These are phyloP conservation scores for Hansfordia pulvinata DNA, from an alignment of 2,329 filamentous ascomycete genomes.

Conservation along the genomic window DNA sequence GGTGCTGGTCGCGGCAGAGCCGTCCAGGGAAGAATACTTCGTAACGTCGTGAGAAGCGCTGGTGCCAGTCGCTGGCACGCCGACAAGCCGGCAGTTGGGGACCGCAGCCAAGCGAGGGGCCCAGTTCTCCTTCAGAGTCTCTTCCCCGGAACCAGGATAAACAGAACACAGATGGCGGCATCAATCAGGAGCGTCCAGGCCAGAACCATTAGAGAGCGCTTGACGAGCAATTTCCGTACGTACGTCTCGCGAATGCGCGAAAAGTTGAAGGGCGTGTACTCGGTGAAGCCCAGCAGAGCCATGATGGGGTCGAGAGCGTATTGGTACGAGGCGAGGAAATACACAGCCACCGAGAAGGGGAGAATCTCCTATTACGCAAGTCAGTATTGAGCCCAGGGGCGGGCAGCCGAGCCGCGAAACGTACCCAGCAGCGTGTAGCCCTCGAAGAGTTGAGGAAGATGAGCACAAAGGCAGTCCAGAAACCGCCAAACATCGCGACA, in stretches of 20 bases:
- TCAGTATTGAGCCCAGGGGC: conserved; percentile 5
- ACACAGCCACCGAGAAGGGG: conserved; percentile 83
- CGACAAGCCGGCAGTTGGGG: neutral
- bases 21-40: neutral
- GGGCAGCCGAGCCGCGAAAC: conserved; percentile 16
- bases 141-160: conserved; percentile 90
- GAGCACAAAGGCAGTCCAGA: conserved; percentile 88
- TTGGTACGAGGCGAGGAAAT: conserved; percentile 81
- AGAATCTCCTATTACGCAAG: conserved; percentile 57
- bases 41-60: neutral
- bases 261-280: conserved; percentile 94
- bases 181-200: conserved; percentile 63
- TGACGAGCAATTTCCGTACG: conserved; percentile 71
- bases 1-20: too few relatives aligned
- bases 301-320: conserved; percentile 90
- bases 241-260: conserved; percentile 81
- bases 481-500: conserved; percentile 74
- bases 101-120: neutral
- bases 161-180: conserved; percentile 72
- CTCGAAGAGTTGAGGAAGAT: conserved; percentile 78
- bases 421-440: conserved; percentile 70
- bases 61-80: too few relatives aligned
- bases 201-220: conserved; percentile 72
- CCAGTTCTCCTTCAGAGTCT: conserved; percentile 37
- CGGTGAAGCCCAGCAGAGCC: conserved; percentile 78